Evolutionary conservation across 352 stramenopile species (phyloP), one percentile per base, ranked within the genome.

Genomic region (Phytophthora hibernalis): DNA sequence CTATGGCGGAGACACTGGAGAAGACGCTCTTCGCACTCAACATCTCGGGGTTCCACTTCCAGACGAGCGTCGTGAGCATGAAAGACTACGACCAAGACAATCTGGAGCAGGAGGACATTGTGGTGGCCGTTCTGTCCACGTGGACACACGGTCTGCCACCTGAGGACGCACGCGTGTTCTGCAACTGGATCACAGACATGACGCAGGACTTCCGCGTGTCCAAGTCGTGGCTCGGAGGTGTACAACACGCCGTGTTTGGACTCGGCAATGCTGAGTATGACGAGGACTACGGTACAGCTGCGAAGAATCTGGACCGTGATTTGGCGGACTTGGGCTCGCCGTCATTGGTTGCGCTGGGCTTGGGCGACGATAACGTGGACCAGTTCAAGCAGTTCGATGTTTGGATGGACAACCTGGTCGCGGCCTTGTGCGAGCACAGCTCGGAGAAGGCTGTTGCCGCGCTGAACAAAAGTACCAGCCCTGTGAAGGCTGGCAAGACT

Each of bases 31-130:
- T 96, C 64, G 88, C 87, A 18, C 68, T 94, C 9, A 89, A 93
- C 59, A 78, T 96, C 10, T 68, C 83, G 0, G 85, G 85, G 42
- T 92, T 94, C 70, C 81, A 92, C 60, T 92, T 93, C 68, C 85
- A 93, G 61, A 90, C 81, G 20, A 92, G 76, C 30, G 80, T 95
- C n/a, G 83, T 92, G 56, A 93, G 66, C 77, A 92, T 95, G 82
- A 92, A 94, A 59, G 87, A 96, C 61, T 95, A 94, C 57, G 88
- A 95, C 45, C 87, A 93, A 58, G 90, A 97, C 74, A 95, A 97
- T 63, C 67, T 97, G 38, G 90, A 96, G 82, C 84, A 95, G 26
- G 90, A 97, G 42, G 45, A 67, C 22, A 85, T 96, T 40, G 85
- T 97, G 42, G 79, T 97, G 18, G 85, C 84, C 1, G 81, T 97